Evolutionary conservation across 495 filamentous ascomycete genomes (phyloP), one percentile per base, ranked within the genome.

Genomic region (Ascodesmis nigricans): DNA sequence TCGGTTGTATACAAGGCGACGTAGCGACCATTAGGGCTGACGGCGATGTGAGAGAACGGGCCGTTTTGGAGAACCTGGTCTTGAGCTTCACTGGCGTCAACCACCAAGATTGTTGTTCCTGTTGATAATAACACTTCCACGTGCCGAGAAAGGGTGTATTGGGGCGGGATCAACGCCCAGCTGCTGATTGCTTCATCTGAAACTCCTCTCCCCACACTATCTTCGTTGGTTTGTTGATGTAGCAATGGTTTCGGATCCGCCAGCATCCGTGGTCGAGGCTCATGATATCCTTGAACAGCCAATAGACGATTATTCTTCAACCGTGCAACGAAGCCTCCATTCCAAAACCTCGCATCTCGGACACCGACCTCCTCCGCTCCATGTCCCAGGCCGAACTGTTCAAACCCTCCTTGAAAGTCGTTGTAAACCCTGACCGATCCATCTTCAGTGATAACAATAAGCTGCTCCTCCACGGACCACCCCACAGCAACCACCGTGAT

Each of bases 381-480:
- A 60, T 84, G 73, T 26, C 87, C 87, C 1, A 97, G 63, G n/a
- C 78, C 78, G 54, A 95, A 97, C 40, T 91, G 82, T 2, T 73
- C 79, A 54, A 97, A 97, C 45, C 95, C 83, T 25, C 78, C 78
- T 53, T 91, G 75, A 21, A 97, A 57, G 47, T 91, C 78, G 47
- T 75, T 78, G 50, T 95, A 97, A 50, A 78, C 84, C 37, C 82
- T 64, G 18, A 95, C 84, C 5, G 71, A 82, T 33, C 87, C 87
- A 47, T 95, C 87, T 37, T 76, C 69, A 2, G 80, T 78, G 31
- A 93, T 70, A 3, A 91, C 74, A 5, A 97, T 59, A 10, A 97
- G 65, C 53, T 80, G 78, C 63, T 97, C 87, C 43, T 93, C 80
- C 49, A 91, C 87, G 21, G 83, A 93, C 87, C 87, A 97, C 13